A percentile compares a stretch with the other conserved stretches of the same genome.
phyloP scores from a whole-genome alignment of 2,329 filamentous ascomycete species.

The Colletotrichum orbiculare region DNA sequence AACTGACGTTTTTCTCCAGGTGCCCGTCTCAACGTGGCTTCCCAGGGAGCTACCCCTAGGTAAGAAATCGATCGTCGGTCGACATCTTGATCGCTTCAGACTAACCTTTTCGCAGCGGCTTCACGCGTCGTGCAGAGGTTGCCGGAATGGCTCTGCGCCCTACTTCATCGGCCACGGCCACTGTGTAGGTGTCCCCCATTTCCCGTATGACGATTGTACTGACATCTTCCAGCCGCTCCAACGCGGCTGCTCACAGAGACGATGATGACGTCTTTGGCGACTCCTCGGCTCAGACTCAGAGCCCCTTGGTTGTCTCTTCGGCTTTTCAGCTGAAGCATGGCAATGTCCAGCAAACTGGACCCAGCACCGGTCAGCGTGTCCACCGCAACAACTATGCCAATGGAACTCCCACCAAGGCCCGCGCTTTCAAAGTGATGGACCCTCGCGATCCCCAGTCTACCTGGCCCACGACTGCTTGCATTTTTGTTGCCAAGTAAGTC shows the following conservation, averaged over 20 bases:
- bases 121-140: conserved; percentile 16
- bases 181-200: conserved; percentile 12
- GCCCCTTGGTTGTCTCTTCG: neutral
- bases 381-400: conserved; percentile 13
- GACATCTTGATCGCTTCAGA: neutral
- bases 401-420: conserved; percentile 26
- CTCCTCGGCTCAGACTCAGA: neutral
- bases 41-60: conserved; percentile 26
- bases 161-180: conserved; percentile 29
- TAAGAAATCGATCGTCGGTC: neutral
- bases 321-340: conserved; percentile 18
- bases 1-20: neutral
- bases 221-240: conserved; percentile 1
- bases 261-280: conserved; percentile 27
- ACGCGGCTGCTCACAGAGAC: conserved; percentile 3
- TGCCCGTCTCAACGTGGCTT: conserved; percentile 12
- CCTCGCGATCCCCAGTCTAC: conserved; percentile 61
- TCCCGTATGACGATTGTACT: neutral
- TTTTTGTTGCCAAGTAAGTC: conserved; percentile 75
- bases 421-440: conserved; percentile 3
- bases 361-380: conserved; percentile 1
- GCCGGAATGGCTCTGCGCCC: conserved; percentile 25
- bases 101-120: conserved; percentile 13
- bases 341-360: conserved; percentile 15
- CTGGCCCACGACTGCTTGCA: conserved; percentile 66